A percentile compares a stretch with the other conserved stretches of the same genome.
Conservation (phyloP, 352 stramenopile genomes). For the Globisporangium parvum region DNA sequence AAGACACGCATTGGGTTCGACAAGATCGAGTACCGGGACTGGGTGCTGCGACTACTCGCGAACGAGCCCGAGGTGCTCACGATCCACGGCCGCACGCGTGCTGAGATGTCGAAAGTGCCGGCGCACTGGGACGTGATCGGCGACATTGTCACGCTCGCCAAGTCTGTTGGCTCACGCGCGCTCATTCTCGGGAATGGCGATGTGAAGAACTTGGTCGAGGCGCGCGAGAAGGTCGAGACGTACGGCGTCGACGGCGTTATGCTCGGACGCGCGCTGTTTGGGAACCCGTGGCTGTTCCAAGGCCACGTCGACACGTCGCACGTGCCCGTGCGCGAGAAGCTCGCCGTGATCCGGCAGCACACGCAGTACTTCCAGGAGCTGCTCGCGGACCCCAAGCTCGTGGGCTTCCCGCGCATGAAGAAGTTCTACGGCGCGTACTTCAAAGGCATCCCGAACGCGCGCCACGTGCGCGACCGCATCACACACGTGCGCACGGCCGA, state of each 20-base stretch:
- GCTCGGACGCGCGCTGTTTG: conserved; percentile 70
- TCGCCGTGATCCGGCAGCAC: conserved; percentile 56
- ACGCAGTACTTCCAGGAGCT: conserved; percentile 67
- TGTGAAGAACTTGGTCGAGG: conserved; percentile 58
- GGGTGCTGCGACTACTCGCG: conserved; percentile 60
- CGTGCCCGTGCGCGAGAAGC: conserved; percentile 39
- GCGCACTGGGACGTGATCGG: conserved; percentile 81
- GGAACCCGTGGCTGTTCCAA: conserved; percentile 80
- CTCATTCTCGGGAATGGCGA: conserved; percentile 80
- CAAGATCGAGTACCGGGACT: conserved; percentile 74
- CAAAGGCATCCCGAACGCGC: conserved; percentile 64
- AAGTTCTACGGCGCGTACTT: conserved; percentile 79
- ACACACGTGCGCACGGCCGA: conserved; percentile 29
- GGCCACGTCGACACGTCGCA: conserved; percentile 47
- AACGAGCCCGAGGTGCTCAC: conserved; percentile 69
- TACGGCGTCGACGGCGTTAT: conserved; percentile 79
- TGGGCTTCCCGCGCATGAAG: conserved; percentile 70
- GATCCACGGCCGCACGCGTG: conserved; percentile 66
- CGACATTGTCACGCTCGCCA: conserved; percentile 53
- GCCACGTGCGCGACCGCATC: conserved; percentile 59
- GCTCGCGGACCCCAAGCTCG: conserved; percentile 31
- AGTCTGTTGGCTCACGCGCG: conserved; percentile 37
- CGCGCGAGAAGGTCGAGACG: conserved; percentile 50
- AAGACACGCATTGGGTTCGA: conserved; percentile 82
- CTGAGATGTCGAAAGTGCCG: conserved; percentile 81